phyloP scores from a whole-genome alignment of 768 basidiomycete species.

The Boletales sp. region DNA sequence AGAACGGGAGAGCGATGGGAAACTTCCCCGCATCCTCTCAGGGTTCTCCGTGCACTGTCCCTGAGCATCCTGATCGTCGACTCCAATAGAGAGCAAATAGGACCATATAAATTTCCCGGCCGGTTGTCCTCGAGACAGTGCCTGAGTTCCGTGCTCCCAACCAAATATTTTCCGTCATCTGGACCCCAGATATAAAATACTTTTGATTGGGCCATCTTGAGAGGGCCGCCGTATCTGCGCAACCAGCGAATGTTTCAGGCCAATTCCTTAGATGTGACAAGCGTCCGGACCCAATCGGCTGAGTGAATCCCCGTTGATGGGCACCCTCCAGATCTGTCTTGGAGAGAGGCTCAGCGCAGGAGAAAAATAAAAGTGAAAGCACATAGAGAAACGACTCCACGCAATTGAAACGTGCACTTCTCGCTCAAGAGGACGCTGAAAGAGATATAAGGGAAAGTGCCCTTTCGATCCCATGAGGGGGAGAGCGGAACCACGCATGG shows the following conservation, averaged over 20 bases:
- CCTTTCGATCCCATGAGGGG: too few relatives aligned
- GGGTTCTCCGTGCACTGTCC: neutral
- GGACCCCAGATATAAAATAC: neutral
- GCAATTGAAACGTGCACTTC: constrained; percentile 2
- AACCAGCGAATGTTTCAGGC: neutral
- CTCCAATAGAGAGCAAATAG: neutral
- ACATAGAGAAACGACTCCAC: constrained; percentile 17
- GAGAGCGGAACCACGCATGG: too few relatives aligned
- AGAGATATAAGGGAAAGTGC: too few relatives aligned
- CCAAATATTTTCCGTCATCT: neutral
- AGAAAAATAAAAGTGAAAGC: constrained; percentile 13
- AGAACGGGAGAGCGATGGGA: neutral
- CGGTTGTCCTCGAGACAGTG: neutral
- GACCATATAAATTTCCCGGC: neutral
- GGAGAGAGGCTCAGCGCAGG: neutral
- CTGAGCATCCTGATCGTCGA: neutral
- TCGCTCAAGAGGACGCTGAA: too few relatives aligned
- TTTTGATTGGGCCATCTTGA: neutral
- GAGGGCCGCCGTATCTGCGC: neutral
- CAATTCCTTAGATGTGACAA: constrained; percentile 1
- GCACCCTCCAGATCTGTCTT: neutral
- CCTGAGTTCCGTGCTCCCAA: neutral
- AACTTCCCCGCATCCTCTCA: neutral
- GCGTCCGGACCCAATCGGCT: neutral
- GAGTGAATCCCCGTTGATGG: neutral